Evolutionary conservation across 768 basidiomycete species (phyloP), one percentile per base, ranked within the genome.

Genomic region (Pholiota molesta): DNA sequence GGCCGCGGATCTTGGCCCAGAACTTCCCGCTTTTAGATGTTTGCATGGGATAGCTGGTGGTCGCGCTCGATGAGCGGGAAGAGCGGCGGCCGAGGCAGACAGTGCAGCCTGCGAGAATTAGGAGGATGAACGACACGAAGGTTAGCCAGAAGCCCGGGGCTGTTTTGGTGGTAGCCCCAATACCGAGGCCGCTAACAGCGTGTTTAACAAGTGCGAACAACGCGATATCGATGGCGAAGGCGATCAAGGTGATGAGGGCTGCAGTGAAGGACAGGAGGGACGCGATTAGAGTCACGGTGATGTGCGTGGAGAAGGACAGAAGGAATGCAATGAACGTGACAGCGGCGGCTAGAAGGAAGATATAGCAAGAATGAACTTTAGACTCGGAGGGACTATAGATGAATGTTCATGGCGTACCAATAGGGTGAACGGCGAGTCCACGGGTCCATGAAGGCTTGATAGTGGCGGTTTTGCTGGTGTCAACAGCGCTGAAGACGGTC

Each of bases 141-240:
- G 89, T 91, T 71, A 92, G 70, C 91, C 91, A 92, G 73, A 92
- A 91, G 8, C 83, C 90, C 89, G 62, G 52, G 21, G 33, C 45
- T n/a, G 89, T 80, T 60, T 78, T 76, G 14, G 90, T 90, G 45
- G 70, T 76, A 3, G 76, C 74, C 19, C 68, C 64, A 23, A 82
- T 72, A 57, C 78, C 74, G 14, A 93, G 78, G 60, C 83, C 79
- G 49, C 74, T 73, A 66, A 90, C 79, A 65, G 87, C 78, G 57
- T 88, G 79, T 70, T 83, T 86, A 54, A 88, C 81, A 62, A 81
- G 85, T 3, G 78, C 86, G 68, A 78, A 89, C 35, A 94, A 83
- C 17, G 90, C 88, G 62, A 93, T 88, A 72, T 94, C 91, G 71
- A 90, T 85, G 45, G 84, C 83, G 69, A 94, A 91, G 1, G 90